A percentile compares a stretch with the other conserved stretches of the same genome.
phyloP scores from a whole-genome alignment of 345 rosid species.

The Viola odorata region DNA sequence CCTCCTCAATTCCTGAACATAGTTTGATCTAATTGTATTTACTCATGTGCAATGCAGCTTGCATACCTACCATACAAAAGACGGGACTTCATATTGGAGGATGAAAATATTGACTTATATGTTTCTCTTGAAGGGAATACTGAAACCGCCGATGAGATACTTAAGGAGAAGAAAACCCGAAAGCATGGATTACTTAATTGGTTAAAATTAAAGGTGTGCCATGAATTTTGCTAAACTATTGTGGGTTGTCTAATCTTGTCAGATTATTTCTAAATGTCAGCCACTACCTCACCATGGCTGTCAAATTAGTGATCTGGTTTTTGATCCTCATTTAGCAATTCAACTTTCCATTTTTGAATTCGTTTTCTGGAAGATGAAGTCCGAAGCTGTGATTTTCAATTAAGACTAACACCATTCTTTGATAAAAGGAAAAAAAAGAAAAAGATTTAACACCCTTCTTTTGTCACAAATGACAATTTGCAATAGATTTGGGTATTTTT shows the following conservation, averaged over 20 bases:
- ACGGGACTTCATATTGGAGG: conserved; percentile 88
- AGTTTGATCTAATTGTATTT: conserved; percentile 23
- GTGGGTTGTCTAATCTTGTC: neutral
- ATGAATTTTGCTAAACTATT: conserved; percentile 10
- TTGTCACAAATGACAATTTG: too few species aligned
- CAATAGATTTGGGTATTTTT: too few species aligned
- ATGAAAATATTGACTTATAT: conserved; percentile 72
- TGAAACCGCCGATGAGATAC: conserved; percentile 51
- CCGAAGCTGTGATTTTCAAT: too few species aligned
- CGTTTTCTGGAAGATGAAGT: too few species aligned
- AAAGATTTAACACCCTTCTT: too few species aligned
- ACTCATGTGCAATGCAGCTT: conserved; percentile 47
- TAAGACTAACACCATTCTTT: too few species aligned
- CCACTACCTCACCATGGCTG: too few species aligned
- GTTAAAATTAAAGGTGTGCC: conserved; percentile 70
- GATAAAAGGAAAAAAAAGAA: too few species aligned
- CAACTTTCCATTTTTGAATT: too few species aligned
- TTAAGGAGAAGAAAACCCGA: conserved; percentile 74
- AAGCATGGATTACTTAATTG: conserved; percentile 91
- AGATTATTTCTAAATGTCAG: too few species aligned
- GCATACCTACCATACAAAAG: conserved; percentile 95
- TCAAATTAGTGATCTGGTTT: too few species aligned
- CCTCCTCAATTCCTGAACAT: conserved; percentile 9
- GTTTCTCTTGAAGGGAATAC: conserved; percentile 63
- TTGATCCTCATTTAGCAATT: too few species aligned